Conservation (phyloP, 2,329 filamentous ascomycete genomes). For the Dothidotthia symphoricarpi region DNA sequence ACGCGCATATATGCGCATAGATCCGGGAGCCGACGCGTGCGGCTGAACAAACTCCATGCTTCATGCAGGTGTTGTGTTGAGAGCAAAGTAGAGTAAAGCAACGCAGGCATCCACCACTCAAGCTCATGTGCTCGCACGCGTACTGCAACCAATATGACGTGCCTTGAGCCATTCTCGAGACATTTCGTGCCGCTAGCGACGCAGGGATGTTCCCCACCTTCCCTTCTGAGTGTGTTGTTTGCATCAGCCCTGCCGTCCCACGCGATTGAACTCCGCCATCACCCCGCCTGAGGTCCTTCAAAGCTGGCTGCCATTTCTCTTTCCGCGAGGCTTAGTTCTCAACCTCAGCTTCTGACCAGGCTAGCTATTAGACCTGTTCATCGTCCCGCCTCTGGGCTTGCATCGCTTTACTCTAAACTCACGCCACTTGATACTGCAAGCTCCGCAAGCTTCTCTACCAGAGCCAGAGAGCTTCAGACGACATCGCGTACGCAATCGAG, state of each 20-base stretch:
- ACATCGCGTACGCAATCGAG: constrained; percentile 18
- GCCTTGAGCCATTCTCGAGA: no score
- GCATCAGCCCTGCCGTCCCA: constrained; percentile 11
- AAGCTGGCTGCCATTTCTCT: constrained; percentile 35
- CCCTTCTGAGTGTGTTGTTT: constrained; percentile 10
- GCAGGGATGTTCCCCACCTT: no score
- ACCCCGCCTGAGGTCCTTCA: constrained; percentile 8
- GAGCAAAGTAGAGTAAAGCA: no score
- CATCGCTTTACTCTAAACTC: constrained; percentile 10
- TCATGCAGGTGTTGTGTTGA: no score
- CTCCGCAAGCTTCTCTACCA: constrained; percentile 18
- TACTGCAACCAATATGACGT: no score
- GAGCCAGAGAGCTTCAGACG: constrained; percentile 18
- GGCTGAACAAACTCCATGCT: no score
- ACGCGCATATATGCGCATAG: no score
- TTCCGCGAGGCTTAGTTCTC: constrained; percentile 39
- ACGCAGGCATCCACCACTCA: no score
- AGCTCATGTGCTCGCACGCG: no score
- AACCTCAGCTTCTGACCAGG: constrained; percentile 26
- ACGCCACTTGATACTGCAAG: no score
- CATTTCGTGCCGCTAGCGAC: no score
- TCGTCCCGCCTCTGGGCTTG: constrained; percentile 9
- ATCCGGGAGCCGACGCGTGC: no score
- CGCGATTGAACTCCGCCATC: constrained; percentile 15
- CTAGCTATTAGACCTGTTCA: constrained; percentile 13